Base-by-base conservation (phyloP, 371 early-diverging fungal genomes). In the Paraphysoderma sedebokerense region DNA sequence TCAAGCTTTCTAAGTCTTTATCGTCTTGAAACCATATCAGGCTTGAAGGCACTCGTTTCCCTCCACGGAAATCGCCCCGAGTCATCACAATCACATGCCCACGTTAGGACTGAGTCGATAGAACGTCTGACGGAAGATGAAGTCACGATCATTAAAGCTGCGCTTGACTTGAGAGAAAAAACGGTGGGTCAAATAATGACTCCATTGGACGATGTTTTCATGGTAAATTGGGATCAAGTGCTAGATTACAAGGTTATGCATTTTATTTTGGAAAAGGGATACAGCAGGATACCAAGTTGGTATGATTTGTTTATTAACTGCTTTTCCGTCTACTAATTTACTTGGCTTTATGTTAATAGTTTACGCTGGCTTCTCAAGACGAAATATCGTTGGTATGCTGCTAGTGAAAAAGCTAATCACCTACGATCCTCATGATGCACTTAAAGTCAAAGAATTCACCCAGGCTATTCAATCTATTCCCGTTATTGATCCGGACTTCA, bases 41-140 rank as follows among this genome's bases (percentile, higher is more conserved):
- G n/a, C n/a, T 72, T 93, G 7, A 91, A 88, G 56, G 85, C 89
- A 28, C 69, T 96, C n/a, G 88, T 96, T 1, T 74, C 81, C 1
- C 59, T 92, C 28, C 90, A 91, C 55, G 81, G 77, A 42, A 72
- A 79, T n/a, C n/a, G n/a, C n/a, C n/a, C n/a, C n/a, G n/a, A n/a
- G n/a, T n/a, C n/a, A n/a, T n/a, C n/a, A n/a, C 23, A 15, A 2
- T 34, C 46, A 32, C 63, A 65, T 12, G 79, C 70, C 8, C 77
- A 85, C 33, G 77, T 73, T 12, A n/a, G n/a, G n/a, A n/a, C n/a
- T n/a, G n/a, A n/a, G n/a, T n/a, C n/a, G n/a, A n/a, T n/a, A n/a
- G 92, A 89, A 6, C 81, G 79, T 11, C 59, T 96, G 49, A 81
- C 84, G 1, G 59, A 69, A 7, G 97, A 96, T 58, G 93, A 92